These are phyloP conservation scores for Coniosporium apollinis DNA, from an alignment of 495 filamentous ascomycete genomes.

Conservation along the genomic window DNA sequence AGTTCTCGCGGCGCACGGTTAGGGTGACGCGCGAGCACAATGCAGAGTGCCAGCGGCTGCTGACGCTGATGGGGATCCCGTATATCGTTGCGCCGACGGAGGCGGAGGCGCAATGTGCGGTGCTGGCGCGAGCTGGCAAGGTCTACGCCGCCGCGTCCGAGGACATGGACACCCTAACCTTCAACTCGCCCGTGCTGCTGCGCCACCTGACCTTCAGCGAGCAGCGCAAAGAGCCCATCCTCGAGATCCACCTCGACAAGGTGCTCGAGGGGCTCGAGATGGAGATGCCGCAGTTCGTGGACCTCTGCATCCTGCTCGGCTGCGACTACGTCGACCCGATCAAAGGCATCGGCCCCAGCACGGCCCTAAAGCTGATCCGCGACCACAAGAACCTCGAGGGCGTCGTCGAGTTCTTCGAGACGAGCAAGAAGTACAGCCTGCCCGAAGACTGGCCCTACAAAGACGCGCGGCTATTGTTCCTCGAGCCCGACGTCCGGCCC, in stretches of 20 bases:
- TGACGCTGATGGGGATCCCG: constrained; percentile 90
- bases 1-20: constrained; percentile 89
- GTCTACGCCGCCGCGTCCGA: constrained; percentile 93
- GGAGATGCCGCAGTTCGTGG: constrained; percentile 85
- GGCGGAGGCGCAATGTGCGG: constrained; percentile 91
- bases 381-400: constrained; percentile 77
- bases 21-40: constrained; percentile 95
- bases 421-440: constrained; percentile 60
- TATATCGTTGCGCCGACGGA: constrained; percentile 93
- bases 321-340: constrained; percentile 97
- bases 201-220: constrained; percentile 93
- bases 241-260: constrained; percentile 75
- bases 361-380: constrained; percentile 81
- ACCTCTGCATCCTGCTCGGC: constrained; percentile 92
- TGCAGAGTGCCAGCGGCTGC: constrained; percentile 72
- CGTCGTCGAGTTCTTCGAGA: constrained; percentile 60
- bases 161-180: constrained; percentile 98
- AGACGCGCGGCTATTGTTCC: constrained; percentile 82
- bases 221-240: constrained; percentile 92
- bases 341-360: constrained; percentile 79
- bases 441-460: constrained; percentile 88
- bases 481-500: constrained; percentile 73
- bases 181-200: constrained; percentile 77
- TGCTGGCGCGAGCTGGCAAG: constrained; percentile 77
- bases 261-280: constrained; percentile 73